These are phyloP conservation scores for Aspergillaceae sp. DNA, from an alignment of 2,329 filamentous ascomycete species.

Conservation along the genomic window DNA sequence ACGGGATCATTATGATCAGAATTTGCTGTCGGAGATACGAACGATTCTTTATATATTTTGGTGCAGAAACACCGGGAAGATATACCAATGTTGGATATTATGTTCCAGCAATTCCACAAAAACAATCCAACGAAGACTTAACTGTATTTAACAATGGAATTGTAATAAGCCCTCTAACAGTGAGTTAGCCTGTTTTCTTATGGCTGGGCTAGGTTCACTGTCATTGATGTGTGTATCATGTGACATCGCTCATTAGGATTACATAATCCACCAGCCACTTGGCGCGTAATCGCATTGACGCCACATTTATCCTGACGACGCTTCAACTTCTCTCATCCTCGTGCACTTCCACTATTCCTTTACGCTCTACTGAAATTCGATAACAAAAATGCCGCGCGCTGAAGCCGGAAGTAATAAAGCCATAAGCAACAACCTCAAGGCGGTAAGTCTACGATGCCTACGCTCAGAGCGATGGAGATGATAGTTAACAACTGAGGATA, in stretches of 20 bases:
- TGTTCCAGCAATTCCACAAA: too few relatives aligned
- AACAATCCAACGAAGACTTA: too few relatives aligned
- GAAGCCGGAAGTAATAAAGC: constrained; percentile 89
- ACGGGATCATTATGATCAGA: too few relatives aligned
- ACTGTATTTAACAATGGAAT: too few relatives aligned
- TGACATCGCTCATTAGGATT: not conserved
- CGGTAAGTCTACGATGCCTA: constrained; percentile 48
- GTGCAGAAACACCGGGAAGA: too few relatives aligned
- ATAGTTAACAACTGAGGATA: constrained; percentile 7
- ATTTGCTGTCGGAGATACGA: too few relatives aligned
- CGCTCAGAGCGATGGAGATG: not conserved
- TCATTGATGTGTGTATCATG: not conserved
- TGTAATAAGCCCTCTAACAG: too few relatives aligned
- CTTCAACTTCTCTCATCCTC: not conserved
- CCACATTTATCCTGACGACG: not conserved
- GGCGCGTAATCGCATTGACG: not conserved
- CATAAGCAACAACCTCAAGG: constrained; percentile 83
- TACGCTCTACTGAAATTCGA: not conserved
- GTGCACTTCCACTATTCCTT: not conserved
- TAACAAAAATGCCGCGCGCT: constrained; percentile 70
- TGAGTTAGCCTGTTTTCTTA: too few relatives aligned
- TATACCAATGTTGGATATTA: too few relatives aligned
- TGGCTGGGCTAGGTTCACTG: too few relatives aligned
- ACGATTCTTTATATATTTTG: too few relatives aligned
- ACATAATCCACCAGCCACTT: not conserved